Base-by-base conservation (phyloP, 352 stramenopile species). In the Thraustotheca clavata region DNA sequence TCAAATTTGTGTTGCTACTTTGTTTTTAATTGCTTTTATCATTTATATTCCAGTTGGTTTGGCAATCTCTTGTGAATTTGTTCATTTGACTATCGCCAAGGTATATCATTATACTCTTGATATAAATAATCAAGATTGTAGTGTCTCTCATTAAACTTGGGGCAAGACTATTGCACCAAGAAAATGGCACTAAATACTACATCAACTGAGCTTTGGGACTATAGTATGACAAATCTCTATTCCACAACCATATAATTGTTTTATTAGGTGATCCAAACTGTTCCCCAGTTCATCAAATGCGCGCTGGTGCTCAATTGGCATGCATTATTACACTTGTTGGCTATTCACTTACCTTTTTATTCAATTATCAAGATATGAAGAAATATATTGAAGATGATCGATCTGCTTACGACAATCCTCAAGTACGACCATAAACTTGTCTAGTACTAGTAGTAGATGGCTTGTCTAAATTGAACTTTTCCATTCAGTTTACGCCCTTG, bases 261-360 rank as follows among this genome's bases (percentile, higher is more conserved):
- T n/a, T n/a, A n/a, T n/a, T 52, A 52, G 43, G 43, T 18, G 7
- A 9, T 24, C 43, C 43, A 40, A 41, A 55, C 20, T 65, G 57
- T 27, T 84, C 75, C 48, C 60, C 68, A 12, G 68, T 63, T 31
- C 79, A 76, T 35, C 80, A 89, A 69, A 84, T 87, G 70, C 78
- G 78, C 3, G 77, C 80, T 16, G 77, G 67, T 0, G 78, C 78
- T 7, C 80, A 89, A 54, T 73, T 89, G 40, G 72, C 61, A 32
- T 88, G 76, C 60, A 88, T 89, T 49, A 67, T 89, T 63, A 89
- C 73, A 47, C 77, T 89, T 33, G 75, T 89, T 20, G 80, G 80
- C 27, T 89, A 87, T 65, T 82, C 78, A 27, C 70, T 80, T 33
- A 87, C 80, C 1, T 89, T 89, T 59, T 67, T 83, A 59, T 83